Base-by-base conservation (phyloP, 805 yeast species). In the Zygotorulaspora chibaensis region DNA sequence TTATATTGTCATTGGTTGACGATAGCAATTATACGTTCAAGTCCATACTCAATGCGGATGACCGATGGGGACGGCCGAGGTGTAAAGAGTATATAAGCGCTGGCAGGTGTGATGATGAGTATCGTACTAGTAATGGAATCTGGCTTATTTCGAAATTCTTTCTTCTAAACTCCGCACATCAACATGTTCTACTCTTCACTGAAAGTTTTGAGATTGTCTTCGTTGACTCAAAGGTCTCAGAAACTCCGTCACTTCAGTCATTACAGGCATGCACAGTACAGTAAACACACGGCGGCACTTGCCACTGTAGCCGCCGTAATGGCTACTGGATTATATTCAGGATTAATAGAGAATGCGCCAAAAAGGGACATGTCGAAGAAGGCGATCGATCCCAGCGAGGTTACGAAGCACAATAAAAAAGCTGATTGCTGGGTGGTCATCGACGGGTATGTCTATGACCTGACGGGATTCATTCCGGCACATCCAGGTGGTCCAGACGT, bases 401-500 rank as follows among this genome's bases (percentile, higher is more conserved):
- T 89, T 29, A 71, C 77, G 13, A 58, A 72, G 54, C 97, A 90
- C 71, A 80, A 78, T 61, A 71, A 76, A n/a, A 77, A 80, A 25
- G 73, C 77, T 15, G 87, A 83, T 59, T 81, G 93, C 66, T 89
- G 96, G 96, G 85, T 88, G 15, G 80, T 84, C 8, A 79, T 89
- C 47, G 84, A 87, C 51, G 86, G 82, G 15, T 75, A 84, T 53
- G 95, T 80, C 10, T 88, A 87, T 61, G 87, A 89, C 60, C 77
- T 89, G 47, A 80, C 93, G 0, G 69, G 72, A 28, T 89, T 90
- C 66, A 72, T 84, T 44, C 74, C 78, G 13, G 80, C 76, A 39
- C 98, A 91, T 65, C 98, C 98, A 2, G 85, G 85, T 53, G 86
- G 86, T 3, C 75, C 79, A 43, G 80, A 83, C 59, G 87, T 91